Base-by-base conservation (phyloP, 1,284 basidiomycete genomes). In the Hemileia vastatrix region DNA sequence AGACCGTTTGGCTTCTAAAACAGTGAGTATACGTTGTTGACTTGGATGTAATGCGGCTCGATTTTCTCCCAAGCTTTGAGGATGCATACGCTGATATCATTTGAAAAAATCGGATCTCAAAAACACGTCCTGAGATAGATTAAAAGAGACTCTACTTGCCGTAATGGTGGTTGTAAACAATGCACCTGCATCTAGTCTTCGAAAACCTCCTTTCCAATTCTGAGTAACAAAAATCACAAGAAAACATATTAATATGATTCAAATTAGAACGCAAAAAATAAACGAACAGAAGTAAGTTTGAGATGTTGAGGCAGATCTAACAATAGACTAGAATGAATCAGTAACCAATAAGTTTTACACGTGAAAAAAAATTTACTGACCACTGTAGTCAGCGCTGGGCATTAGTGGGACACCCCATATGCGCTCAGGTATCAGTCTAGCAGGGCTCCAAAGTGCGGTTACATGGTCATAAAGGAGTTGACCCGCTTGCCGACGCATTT, bases 161-260 rank as follows among this genome's bases (percentile, higher is more conserved):
- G 57, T 59, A 6, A 59, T 59, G 36, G 53, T 40, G 18, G 57
- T 59, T 31, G 44, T 43, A 31, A 59, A 59, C 32, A 50, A 48
- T 15, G 2, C 23, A 21, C 32, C 11, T 18, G 24, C 21, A n/a
- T 40, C 40, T 27, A 59, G 21, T 11, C 57, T 49, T n/a, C 57
- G 49, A 21, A 50, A 59, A 45, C 53, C 53, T 6, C 57, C 57
- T 23, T 59, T 50, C 27, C 44, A 53, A 50, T 53, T 50, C 31
- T 18, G n/a, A 4, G 13, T 31, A 59, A 51, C 31, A 33, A 23
- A n/a, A 51, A 24, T 18, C 43, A 2, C 44, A 6, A 4, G 21
- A 45, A 45, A 45, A 45, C n/a, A 45, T 9, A n/a, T 21, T 3
- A 45, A 45, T 31, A 47, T 45, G 0, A 45, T 43, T 49, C 47